Conservation (phyloP, 306 rosid species). For the Oxytropis ochrocephala region DNA sequence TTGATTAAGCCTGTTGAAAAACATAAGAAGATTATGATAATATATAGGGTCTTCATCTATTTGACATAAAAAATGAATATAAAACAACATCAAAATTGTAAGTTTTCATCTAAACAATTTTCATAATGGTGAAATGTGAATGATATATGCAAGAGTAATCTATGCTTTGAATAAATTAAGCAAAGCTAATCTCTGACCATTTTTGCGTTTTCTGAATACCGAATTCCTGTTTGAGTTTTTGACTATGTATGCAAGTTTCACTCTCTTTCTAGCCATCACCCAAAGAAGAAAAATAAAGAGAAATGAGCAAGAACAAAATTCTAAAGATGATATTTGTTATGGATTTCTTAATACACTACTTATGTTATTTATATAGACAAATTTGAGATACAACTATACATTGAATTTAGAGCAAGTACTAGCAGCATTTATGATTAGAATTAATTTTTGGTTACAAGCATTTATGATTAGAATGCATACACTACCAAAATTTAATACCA, state of each 20-base stretch:
- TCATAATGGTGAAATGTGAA: too few relatives aligned
- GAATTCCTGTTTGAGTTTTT: background rate
- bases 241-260: background rate
- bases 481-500: too few relatives aligned
- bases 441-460: too few relatives aligned
- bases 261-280: background rate
- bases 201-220: background rate
- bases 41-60: background rate
- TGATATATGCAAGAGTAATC: background rate
- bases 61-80: background rate
- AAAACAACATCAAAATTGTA: too few relatives aligned
- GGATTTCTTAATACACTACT: background rate
- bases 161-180: background rate
- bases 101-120: too few relatives aligned
- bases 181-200: background rate
- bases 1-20: conserved; percentile 20
- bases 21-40: conserved; percentile 47
- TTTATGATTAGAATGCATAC: too few relatives aligned
- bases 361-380: background rate
- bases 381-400: too few relatives aligned
- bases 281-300: background rate
- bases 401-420: background rate
- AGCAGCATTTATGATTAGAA: too few relatives aligned
- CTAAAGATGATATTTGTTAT: background rate
- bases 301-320: background rate